Evolutionary conservation across 2,329 filamentous ascomycete species (phyloP), one percentile per base, ranked within the genome.

Genomic region (Epichloe scottii): DNA sequence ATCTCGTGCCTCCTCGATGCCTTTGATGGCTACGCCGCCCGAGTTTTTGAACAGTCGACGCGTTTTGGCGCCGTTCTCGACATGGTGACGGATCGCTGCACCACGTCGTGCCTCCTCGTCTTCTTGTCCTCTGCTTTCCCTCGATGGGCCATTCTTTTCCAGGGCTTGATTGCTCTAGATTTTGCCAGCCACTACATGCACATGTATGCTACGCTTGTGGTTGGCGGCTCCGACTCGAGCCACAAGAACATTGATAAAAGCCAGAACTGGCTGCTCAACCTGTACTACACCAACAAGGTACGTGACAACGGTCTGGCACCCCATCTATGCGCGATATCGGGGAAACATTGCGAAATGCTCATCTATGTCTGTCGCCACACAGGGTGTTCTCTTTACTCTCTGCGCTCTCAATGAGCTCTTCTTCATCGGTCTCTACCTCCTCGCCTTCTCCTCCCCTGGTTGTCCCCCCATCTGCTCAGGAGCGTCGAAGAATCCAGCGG

Each of bases 81-180:
- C 72, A 98, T 98, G 93, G 91, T 98, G 55, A 98, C 93, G 17
- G 93, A 98, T 70, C 85, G 93, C 54, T 97, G 93, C 75, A 97
- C 91, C 33, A 98, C 93, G 3, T 84, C 91, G 2, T 98, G 93
- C 68, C 72, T 98, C 60, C 80, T 98, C 46, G 90, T 97, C 48
- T 98, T 97, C 73, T 72, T 98, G 55, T 89, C 88, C 40, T 94
- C 89, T 14, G 93, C 93, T 19, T 98, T 95, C 71, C 93, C 93
- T 4, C 81, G 90, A 52, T 97, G 89, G 85, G 84, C 88, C 57
- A 89, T 97, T 59, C 64, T 97, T 53, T 98, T 98, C 77, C 93
- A 98, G 73, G 81, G 85, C 43, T 72, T 98, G 63, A 95, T 98
- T 68, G 86, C 85, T 51, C 72, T 98, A 61, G 93, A 98, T 69